Evolutionary conservation across 371 early-diverging fungal genomes (phyloP), one percentile per base, ranked within the genome.

Genomic region (Syncephalastrum racemosum): DNA sequence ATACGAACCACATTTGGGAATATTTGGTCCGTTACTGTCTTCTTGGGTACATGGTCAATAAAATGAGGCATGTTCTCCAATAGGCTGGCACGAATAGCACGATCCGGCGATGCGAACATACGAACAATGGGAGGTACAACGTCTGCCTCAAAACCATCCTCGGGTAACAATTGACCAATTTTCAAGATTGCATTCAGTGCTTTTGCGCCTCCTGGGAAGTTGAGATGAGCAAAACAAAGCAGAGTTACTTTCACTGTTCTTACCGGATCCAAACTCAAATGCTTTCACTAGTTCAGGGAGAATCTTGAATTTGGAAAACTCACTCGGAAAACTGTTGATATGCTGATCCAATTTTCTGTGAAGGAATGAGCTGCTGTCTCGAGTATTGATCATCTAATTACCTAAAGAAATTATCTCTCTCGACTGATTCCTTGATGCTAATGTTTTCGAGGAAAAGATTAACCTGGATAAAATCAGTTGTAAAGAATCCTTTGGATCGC

Each of bases 241-340:
- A 15, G 20, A 8, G 15, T 12, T 39, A 3, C 18, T 4, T 25
- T n/a, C 12, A 4, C 44, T 27, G 4, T 36, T 25, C 31, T 55
- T 70, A 72, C 81, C 87, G 8, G 91, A 89, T n/a, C 96, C 98
- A 75, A 88, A 96, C 60, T 95, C 97, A 53, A 96, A 80, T 2
- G 94, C 86, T 27, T 92, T 90, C 31, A 93, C 73, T 22, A 98
- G 79, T 66, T 95, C 95, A 0, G 97, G 97, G 59, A 93, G 66
- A 40, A 93, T 77, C 71, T 96, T 97, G 81, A 90, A 84, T 54
- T 87, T 88, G 56, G 87, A 82, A 68, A 93, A 96, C 25, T 87
- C 84, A n/a, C 68, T 62, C 14, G 96, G 97, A 58, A 92, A 92
- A 8, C 78, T 74, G 19, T 87, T 88, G 18, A 94, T 77, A 4